Conservation (phyloP, 139 green algal genomes). For the Mesotaenium endlicherianum region DNA sequence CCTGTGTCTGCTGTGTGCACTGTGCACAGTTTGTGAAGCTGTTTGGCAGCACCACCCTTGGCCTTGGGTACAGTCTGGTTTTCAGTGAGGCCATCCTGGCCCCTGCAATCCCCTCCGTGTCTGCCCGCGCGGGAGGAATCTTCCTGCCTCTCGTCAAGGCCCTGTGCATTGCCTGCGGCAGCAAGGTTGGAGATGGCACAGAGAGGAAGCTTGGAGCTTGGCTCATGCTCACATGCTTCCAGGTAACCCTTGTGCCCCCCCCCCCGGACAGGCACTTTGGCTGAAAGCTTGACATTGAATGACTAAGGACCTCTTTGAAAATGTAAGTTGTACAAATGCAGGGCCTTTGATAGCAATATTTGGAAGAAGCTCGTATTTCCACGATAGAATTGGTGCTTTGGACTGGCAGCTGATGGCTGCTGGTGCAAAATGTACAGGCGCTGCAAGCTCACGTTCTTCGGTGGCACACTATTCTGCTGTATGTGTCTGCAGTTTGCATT, state of each 20-base stretch:
- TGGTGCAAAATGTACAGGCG: too few species aligned
- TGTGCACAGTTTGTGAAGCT: conserved; percentile 71
- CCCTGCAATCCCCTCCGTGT: conserved; percentile 95
- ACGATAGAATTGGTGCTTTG: too few species aligned
- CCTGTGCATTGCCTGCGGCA: conserved; percentile 90
- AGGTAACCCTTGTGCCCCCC: conserved; percentile 54
- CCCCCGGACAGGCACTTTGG: too few species aligned
- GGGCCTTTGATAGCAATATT: too few species aligned
- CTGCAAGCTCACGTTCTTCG: too few species aligned
- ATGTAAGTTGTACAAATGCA: too few species aligned
- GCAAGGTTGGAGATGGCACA: conserved; percentile 84
- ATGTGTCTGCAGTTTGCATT: too few species aligned
- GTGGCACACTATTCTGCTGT: too few species aligned
- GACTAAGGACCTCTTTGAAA: too few species aligned
- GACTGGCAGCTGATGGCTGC: too few species aligned
- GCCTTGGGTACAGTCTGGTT: conserved; percentile 93
- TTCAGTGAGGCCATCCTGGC: conserved; percentile 95
- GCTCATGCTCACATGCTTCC: conserved; percentile 96
- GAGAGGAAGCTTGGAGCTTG: conserved; percentile 95
- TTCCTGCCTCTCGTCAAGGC: conserved; percentile 97
- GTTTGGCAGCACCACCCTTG: conserved; percentile 96
- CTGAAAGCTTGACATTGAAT: too few species aligned
- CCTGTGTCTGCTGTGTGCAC: neutral
- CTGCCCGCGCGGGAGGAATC: conserved; percentile 91
- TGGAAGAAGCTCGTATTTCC: too few species aligned